Conservation (phyloP, 768 basidiomycete genomes). For the Lactifluus volemus region DNA sequence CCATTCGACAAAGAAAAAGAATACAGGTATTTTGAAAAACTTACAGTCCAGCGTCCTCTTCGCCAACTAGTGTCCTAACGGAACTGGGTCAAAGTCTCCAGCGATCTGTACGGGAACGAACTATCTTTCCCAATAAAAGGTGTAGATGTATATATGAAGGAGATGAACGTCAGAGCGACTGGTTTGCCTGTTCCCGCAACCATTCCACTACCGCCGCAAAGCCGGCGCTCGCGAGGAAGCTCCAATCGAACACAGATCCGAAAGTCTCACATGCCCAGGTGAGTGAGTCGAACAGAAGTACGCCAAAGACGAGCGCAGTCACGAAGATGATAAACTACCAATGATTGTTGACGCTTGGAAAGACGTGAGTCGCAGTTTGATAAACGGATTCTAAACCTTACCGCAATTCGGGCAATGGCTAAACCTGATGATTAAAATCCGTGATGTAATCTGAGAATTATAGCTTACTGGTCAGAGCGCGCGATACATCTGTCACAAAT, state of each 20-base stretch:
- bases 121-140: background rate
- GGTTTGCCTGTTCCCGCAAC: slow-evolving; percentile 25
- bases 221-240: slow-evolving; percentile 54
- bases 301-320: slow-evolving; percentile 71
- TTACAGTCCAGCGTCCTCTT: background rate
- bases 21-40: background rate
- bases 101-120: background rate
- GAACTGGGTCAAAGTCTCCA: background rate
- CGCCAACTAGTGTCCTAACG: background rate
- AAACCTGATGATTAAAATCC: no score
- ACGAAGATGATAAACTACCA: slow-evolving; percentile 96
- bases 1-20: background rate
- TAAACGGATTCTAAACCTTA: slow-evolving; percentile 4
- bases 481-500: no score
- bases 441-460: no score
- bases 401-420: no score
- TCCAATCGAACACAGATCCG: slow-evolving; percentile 64
- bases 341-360: slow-evolving; percentile 73
- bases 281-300: slow-evolving; percentile 75
- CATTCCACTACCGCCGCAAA: slow-evolving; percentile 44
- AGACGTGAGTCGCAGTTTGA: slow-evolving; percentile 1
- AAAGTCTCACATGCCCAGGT: slow-evolving; percentile 71
- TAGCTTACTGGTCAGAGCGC: no score
- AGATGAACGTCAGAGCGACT: background rate
- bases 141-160: background rate